phyloP scores from a whole-genome alignment of 2,329 filamentous ascomycete species.

The Ramularia endophylla region DNA sequence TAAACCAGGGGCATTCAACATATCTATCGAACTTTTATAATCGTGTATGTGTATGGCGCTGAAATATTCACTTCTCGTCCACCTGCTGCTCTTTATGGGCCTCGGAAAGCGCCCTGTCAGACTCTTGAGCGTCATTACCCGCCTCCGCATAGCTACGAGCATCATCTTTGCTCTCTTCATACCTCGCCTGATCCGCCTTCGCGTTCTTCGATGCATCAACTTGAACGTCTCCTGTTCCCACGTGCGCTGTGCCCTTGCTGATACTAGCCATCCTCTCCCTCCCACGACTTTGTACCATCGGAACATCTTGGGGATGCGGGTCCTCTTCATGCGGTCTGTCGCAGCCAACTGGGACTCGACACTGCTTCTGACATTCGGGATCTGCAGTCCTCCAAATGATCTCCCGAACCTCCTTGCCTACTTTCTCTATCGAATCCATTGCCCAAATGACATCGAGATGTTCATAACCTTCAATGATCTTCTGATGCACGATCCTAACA shows the following conservation, averaged over 20 bases:
- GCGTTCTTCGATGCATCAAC: conserved; percentile 10
- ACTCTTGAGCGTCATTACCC: no score
- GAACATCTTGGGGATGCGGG: conserved; percentile 19
- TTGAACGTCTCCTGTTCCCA: conserved; percentile 1
- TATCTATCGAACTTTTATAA: no score
- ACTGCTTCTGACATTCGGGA: conserved; percentile 50
- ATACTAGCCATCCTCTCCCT: conserved; percentile 27
- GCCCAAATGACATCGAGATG: conserved; percentile 95
- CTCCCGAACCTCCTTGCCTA: conserved; percentile 73
- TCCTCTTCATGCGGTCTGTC: conserved; percentile 25
- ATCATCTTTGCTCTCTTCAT: conserved; percentile 2
- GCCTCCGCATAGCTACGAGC: not conserved
- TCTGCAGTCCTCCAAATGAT: conserved; percentile 74
- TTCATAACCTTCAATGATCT: conserved; percentile 81
- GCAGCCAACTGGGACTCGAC: conserved; percentile 60
- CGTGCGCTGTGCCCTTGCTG: conserved; percentile 10
- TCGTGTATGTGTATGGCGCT: no score
- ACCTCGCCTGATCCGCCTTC: conserved; percentile 6
- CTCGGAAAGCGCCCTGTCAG: no score
- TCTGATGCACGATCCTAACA: conserved; percentile 73
- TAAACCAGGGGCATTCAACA: no score
- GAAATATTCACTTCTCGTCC: no score
- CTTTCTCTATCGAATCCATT: conserved; percentile 76
- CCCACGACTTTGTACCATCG: conserved; percentile 24
- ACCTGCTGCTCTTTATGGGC: no score